Base-by-base conservation (phyloP, 257 asterid species). In the Jacaranda copaia region DNA sequence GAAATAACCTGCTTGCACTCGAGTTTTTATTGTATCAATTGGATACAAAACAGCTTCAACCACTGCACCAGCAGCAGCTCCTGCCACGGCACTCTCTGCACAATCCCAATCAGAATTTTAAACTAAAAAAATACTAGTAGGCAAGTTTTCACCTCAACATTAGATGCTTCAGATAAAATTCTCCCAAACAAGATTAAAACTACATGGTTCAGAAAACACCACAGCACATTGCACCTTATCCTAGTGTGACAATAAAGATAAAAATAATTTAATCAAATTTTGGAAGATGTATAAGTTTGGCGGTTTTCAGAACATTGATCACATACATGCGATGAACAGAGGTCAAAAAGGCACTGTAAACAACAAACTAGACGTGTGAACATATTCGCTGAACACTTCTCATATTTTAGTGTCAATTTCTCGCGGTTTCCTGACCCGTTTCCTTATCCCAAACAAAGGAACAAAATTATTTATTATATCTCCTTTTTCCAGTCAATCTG, bases 1-100 rank as follows among this genome's bases (percentile, higher is more conserved):
- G 42, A 77, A 53, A 69, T 19, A 77, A 88, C 93, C 93, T 81
- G 89, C 93, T 84, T 88, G 96, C 36, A 90, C 75, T 58, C 96
- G 86, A 73, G 96, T 90, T 81, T 90, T 90, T 65, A 90, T 90
- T 53, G 96, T 90, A 82, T 90, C 96, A 79, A 87, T 85, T 16
- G 93, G 96, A 75, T 90, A 90, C 40, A 90, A 74, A 79, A 64
- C 89, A 79, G 90, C 20, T 79, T 90, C 96, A 19, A 85, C 96
- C 79, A 90, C 82, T 15, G 80, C 83, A 66, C 96, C 96, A 82
- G 96, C 93, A 61, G 90, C 84, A 72, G 88, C 93, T 75, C 96
- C 96, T 45, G 92, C 88, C 49, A 90, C 69, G 73, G 91, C 93
- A 77, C 93, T 84, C 82, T 90, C 96, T 90, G 82, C 88, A 75